Base-by-base conservation (phyloP, 345 rosid genomes). In the Eucalyptus sideroxylon region DNA sequence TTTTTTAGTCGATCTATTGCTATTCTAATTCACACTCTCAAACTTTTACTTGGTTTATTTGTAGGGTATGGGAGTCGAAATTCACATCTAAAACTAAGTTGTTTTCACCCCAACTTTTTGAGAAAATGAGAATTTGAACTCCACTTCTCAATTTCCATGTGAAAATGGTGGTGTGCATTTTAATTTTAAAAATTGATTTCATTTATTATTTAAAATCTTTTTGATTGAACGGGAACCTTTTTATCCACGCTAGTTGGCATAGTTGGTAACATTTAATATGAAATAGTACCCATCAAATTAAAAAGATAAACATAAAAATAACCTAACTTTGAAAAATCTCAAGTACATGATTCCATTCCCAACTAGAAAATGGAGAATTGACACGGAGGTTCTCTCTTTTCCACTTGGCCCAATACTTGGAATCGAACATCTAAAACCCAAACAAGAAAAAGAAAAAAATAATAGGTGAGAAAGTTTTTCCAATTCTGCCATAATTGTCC, bases 1-100 rank as follows among this genome's bases (percentile, higher is more conserved):
- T 17, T 51, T 51, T 50, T 51, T 16, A 16, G 55, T 51, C 4
- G 21, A 51, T 51, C 1, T 51, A 51, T 17, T 51, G 9, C 9
- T 17, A 51, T 51, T 51, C 0, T 51, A 51, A 51, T 17, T 17
- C 4, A 0, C 9, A 51, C 2, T 51, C 9, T 51, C 4, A 51
- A 51, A 51, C 9, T 51, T 51, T 51, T 51, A 3, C 9, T 51
- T 51, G 17, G 9, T 1, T 51, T 51, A 0, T 51, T 51, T 51
- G 0, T 51, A 51, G 4, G 56, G 9, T 0, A 51, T 51, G 56
- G 0, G 9, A 17, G 4, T 51, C 9, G 2, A 51, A 51, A 51
- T 51, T 51, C 23, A 51, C 56, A 17, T 51, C 2, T 51, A 51
- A 51, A 51, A 51, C 23, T 17, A 51, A 17, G 23, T 51, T 51